Percentiles rank a stretch among this genome's conserved stretches.
Evolutionary conservation across 768 basidiomycete genomes (phyloP).

Genomic region (Amanita fuliginea): DNA sequence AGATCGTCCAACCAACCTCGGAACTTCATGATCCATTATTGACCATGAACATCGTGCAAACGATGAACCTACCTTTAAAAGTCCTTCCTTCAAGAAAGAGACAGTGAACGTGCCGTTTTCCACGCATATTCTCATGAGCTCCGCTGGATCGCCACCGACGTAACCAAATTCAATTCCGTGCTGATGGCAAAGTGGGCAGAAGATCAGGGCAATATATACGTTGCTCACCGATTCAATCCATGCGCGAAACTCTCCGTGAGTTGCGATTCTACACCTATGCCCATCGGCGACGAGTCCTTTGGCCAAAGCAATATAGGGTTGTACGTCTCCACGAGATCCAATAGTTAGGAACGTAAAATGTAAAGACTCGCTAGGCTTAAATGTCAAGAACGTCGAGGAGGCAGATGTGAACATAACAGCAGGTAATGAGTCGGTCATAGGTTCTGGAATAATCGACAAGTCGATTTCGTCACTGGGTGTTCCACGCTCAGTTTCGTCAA

Average conservation of each 20-base stretch:
- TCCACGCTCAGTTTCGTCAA: conserved; percentile 74
- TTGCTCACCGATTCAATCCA: conserved; percentile 88
- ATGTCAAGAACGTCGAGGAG: conserved; percentile 94
- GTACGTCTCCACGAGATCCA: conserved; percentile 93
- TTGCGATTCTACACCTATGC: conserved; percentile 83
- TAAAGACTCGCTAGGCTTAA: conserved; percentile 79
- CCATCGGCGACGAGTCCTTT: conserved; percentile 88
- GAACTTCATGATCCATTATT: conserved; percentile 46
- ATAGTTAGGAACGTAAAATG: conserved; percentile 94
- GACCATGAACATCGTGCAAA: neutral
- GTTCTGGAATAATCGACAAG: conserved; percentile 39
- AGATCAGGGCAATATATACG: conserved; percentile 3
- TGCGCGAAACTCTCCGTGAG: conserved; percentile 87
- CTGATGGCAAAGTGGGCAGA: conserved; percentile 25
- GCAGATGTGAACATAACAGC: conserved; percentile 96
- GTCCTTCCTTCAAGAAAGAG: conserved; percentile 83
- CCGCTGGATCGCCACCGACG: conserved; percentile 96
- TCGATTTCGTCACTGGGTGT: conserved; percentile 23
- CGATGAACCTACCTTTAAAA: conserved; percentile 59
- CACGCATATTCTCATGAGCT: conserved; percentile 94
- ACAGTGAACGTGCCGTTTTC: conserved; percentile 98
- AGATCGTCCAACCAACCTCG: conserved; percentile 97
- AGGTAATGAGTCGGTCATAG: conserved; percentile 59
- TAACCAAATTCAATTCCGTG: conserved; percentile 93
- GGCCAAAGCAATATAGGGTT: conserved; percentile 93